Conservation (phyloP, 1,284 basidiomycete genomes). For the Puccinia coronata region DNA sequence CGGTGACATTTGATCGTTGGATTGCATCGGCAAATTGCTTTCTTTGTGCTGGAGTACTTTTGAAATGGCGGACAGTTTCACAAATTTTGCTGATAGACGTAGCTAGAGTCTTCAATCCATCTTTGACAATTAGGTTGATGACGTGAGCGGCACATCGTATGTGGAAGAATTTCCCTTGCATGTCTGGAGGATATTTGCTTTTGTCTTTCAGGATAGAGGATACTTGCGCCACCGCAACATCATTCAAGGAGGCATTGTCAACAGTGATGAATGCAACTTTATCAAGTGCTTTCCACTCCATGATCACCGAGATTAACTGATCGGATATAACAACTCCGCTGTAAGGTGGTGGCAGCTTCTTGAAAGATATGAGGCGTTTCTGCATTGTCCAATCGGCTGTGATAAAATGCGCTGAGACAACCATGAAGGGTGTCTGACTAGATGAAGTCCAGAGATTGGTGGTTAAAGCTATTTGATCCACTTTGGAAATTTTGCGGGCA, state of each 20-base stretch:
- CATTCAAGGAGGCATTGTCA: not conserved
- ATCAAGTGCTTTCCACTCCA: not conserved
- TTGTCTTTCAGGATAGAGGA: not conserved
- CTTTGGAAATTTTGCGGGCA: not conserved
- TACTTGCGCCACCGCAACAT: not conserved
- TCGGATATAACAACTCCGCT: not conserved
- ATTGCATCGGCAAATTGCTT: not conserved
- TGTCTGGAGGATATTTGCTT: not conserved
- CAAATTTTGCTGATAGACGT: not conserved
- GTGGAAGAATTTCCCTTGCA: not conserved
- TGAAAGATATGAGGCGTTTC: not conserved
- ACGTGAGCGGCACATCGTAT: not conserved
- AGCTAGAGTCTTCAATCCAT: not conserved
- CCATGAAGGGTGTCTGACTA: slow-evolving; percentile 4
- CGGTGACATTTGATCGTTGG: not conserved
- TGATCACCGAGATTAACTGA: not conserved
- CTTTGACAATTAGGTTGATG: not conserved
- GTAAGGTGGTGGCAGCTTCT: not conserved
- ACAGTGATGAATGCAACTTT: not conserved
- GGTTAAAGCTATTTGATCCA: not conserved
- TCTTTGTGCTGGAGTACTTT: not conserved
- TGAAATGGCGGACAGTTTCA: not conserved
- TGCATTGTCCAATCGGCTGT: not conserved
- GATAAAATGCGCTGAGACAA: not conserved
- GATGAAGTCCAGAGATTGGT: not conserved